A percentile compares a stretch with the other conserved stretches of the same genome.
phyloP scores from a whole-genome alignment of 176 grass and related monocot species.

The Carex myosuroides region DNA sequence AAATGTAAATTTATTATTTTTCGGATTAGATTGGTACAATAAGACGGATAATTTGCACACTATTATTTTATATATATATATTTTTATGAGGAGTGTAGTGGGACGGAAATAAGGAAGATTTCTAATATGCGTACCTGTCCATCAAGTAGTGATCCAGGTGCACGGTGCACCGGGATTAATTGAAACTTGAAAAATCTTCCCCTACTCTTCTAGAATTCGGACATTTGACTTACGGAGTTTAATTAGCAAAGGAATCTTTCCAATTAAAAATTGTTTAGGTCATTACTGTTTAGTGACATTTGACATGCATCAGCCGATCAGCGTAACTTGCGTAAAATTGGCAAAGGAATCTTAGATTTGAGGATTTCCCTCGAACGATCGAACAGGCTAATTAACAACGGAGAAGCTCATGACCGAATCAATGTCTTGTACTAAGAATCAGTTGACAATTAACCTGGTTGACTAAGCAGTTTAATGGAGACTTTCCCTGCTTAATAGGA shows the following conservation, averaged over 20 bases:
- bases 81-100: no score
- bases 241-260: constrained; percentile 3
- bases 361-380: constrained; percentile 6
- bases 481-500: not conserved
- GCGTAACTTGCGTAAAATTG: not conserved
- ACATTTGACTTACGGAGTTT: constrained; percentile 4
- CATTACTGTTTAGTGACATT: not conserved
- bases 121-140: not conserved
- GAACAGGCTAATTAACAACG: constrained; percentile 1
- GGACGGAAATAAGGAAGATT: not conserved
- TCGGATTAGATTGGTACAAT: no score
- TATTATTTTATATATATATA: no score
- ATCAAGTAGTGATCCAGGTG: not conserved
- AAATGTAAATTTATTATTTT: no score
- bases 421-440: not conserved
- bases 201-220: not conserved
- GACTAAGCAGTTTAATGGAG: not conserved
- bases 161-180: not conserved
- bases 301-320: not conserved
- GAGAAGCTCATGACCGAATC: not conserved
- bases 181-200: not conserved
- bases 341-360: not conserved
- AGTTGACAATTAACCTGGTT: not conserved
- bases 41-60: no score
- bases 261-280: not conserved